These are phyloP conservation scores for Hondaea fermentalgiana DNA, from an alignment of 108 stramenopile species.

Conservation along the genomic window DNA sequence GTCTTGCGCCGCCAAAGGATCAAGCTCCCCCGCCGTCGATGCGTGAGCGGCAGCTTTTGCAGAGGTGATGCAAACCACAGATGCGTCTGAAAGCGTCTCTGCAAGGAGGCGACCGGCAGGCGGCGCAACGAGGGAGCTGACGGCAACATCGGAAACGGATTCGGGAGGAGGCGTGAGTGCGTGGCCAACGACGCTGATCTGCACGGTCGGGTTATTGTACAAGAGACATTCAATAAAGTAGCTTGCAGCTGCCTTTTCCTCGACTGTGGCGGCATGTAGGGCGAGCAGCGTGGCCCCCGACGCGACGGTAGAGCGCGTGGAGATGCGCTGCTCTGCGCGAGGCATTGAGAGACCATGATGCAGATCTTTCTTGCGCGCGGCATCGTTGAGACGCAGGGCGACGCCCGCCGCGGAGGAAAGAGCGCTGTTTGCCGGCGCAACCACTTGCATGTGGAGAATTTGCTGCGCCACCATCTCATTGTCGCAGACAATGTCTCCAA, in stretches of 20 bases:
- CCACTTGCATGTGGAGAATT: not conserved
- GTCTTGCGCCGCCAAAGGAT: not conserved
- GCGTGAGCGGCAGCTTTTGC: not conserved
- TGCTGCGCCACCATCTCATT: not conserved
- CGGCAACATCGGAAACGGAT: not conserved
- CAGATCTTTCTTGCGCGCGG: not conserved
- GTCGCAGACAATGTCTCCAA: not conserved
- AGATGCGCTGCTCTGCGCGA: not conserved
- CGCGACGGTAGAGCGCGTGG: not conserved
- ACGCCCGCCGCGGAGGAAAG: not conserved
- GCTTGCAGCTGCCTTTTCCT: conserved; percentile 9
- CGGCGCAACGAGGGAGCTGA: not conserved
- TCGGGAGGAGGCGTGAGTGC: not conserved
- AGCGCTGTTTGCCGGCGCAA: not conserved
- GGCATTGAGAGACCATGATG: too few species aligned
- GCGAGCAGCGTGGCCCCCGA: not conserved
- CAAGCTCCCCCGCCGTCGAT: not conserved
- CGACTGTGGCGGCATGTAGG: not conserved
- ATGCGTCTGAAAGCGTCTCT: not conserved
- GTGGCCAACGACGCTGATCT: not conserved
- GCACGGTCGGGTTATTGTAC: not conserved
- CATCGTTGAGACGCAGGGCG: not conserved
- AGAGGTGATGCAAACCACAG: not conserved
- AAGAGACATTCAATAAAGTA: not conserved
- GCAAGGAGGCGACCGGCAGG: not conserved